A percentile compares a stretch with the other conserved stretches of the same genome.
Evolutionary conservation across 768 basidiomycete species (phyloP).

Genomic region (Termitomyces sp.): DNA sequence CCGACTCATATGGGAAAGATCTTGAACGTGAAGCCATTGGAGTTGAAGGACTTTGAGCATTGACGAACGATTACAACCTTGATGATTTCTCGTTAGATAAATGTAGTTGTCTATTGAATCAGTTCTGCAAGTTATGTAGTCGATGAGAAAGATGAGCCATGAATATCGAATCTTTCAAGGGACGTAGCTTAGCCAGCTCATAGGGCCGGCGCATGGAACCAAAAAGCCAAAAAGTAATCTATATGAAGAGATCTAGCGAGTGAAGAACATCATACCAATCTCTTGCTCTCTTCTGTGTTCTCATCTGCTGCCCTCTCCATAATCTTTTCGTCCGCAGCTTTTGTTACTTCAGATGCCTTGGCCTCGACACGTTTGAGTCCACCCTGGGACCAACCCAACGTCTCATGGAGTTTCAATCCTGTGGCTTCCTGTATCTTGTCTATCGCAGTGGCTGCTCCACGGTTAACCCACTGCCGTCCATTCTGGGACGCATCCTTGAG

Average conservation of each 20-base stretch:
- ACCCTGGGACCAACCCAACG: constrained; percentile 37
- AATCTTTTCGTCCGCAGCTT: constrained; percentile 22
- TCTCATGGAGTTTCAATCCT: constrained; percentile 67
- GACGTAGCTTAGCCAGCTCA: neutral
- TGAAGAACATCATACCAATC: constrained; percentile 8
- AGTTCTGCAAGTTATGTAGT: too few relatives aligned
- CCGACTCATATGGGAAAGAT: constrained; percentile 37
- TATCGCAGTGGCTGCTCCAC: constrained; percentile 41
- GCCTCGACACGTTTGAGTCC: constrained; percentile 14
- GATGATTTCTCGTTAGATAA: neutral
- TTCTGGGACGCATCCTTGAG: constrained; percentile 45
- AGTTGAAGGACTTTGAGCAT: constrained; percentile 19
- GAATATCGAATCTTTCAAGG: neutral
- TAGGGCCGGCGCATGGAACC: neutral
- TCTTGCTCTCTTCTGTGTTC: constrained; percentile 10
- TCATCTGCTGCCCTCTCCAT: constrained; percentile 21
- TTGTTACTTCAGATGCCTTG: constrained; percentile 18
- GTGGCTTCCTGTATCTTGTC: constrained; percentile 61
- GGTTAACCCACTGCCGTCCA: constrained; percentile 38
- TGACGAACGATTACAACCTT: neutral
- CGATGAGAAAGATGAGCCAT: neutral
- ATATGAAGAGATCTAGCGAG: constrained; percentile 4
- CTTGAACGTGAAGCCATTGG: constrained; percentile 22
- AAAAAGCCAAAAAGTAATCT: constrained; percentile 2
- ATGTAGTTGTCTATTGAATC: neutral